Base-by-base conservation (phyloP, 495 filamentous ascomycete genomes). In the Tuber calosporum region DNA sequence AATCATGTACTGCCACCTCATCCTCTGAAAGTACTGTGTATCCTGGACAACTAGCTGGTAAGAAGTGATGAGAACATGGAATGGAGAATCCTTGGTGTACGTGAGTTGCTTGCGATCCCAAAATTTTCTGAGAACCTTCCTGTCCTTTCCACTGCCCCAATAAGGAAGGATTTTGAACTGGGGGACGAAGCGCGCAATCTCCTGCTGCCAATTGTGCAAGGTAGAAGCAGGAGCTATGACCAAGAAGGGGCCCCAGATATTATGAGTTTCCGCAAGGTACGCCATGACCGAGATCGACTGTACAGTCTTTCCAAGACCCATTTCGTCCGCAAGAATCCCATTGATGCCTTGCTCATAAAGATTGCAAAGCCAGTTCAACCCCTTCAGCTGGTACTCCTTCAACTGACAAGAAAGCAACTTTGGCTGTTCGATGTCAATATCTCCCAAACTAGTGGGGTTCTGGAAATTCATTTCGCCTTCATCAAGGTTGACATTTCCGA, bases 1-100 rank as follows among this genome's bases (percentile, higher is more conserved):
- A 80, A 99, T 96, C 95, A 99, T 99, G 83, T 98, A 99, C 84
- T 99, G 95, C 95, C 95, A 99, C 76, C 91, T 92, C 83, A 99
- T 93, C 84, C 97, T 97, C 83, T 97, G 93, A 85, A 99, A 97
- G 83, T 98, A 98, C 68, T 92, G 89, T 11, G 96, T 91, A 82
- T 99, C 95, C 40, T 93, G 90, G 41, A 99, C 95, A 62, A 98
- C 96, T 2, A 99, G 88, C 80, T 99, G 95, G 82, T 99, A 99
- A 0, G 95, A 98, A 9, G 95, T 98, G 53, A 99, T 90, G 43
- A 98, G 86, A 74, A 99, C 93, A 81, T 99, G 95, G 85, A 99
- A 98, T 34, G 92, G 88, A 0, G 94, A 92, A 62, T 97, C 93
- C 79, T 92, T 91, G 72, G 87, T 93, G 83, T 99, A 99, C 4